phyloP scores from a whole-genome alignment of 352 stramenopile species.

The Phytophthora foliorum region DNA sequence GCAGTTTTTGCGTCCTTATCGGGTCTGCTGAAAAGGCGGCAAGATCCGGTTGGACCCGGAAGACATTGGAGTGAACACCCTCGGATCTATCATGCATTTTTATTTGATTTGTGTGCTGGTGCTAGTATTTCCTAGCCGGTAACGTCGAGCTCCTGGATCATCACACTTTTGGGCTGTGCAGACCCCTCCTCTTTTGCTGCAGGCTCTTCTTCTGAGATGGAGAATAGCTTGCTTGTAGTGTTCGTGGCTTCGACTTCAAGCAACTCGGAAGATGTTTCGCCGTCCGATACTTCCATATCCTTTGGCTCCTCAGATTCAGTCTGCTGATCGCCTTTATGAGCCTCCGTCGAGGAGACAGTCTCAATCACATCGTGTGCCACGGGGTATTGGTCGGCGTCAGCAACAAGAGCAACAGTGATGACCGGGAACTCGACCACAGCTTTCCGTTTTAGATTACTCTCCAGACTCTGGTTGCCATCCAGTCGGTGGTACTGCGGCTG shows the following conservation, averaged over 20 bases:
- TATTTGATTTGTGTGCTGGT: conserved; percentile 26
- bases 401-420: conserved; percentile 60
- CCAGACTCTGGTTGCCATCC: conserved; percentile 66
- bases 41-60: conserved; percentile 2
- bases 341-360: conserved; percentile 35
- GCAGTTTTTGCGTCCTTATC: too few species aligned
- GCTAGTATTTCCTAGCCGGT: conserved; percentile 22
- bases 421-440: conserved; percentile 85
- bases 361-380: conserved; percentile 80
- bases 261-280: conserved; percentile 19
- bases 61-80: background rate
- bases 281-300: conserved; percentile 17
- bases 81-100: conserved; percentile 26
- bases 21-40: conserved; percentile 21
- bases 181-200: conserved; percentile 2
- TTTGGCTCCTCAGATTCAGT: conserved; percentile 9
- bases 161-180: conserved; percentile 19
- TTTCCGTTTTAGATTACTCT: conserved; percentile 83
- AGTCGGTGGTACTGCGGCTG: conserved; percentile 80
- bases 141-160: conserved; percentile 43
- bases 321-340: conserved; percentile 13
- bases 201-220: conserved; percentile 31
- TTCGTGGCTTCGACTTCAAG: conserved; percentile 11
- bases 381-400: conserved; percentile 63
- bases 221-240: conserved; percentile 25